Evolutionary conservation across 1,284 basidiomycete genomes (phyloP), one percentile per base, ranked within the genome.

Genomic region (Malassezia sympodialis): DNA sequence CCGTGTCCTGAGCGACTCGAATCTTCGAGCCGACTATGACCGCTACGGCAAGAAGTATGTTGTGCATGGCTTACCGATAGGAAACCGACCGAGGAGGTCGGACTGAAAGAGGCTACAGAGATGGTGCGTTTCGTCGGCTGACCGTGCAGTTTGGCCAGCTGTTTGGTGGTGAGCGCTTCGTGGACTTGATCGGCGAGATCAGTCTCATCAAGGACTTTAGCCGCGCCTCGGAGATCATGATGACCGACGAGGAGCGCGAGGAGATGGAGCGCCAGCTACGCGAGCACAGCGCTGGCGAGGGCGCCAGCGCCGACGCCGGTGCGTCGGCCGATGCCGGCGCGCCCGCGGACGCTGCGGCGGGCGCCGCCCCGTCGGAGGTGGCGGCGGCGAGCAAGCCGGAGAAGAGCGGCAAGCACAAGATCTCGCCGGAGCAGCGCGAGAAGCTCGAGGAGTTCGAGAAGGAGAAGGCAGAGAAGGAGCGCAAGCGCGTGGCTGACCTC

Each of bases 11-110:
- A 58, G 58, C 41, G 65, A 70, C 56, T 75, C 87, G 82, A 87
- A 98, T 78, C 76, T 87, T 49, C 83, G 93, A 47, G 83, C 84
- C 0, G 87, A 90, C 45, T 98, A 98, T 72, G 90, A 98, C 77
- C 91, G 90, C 79, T 86, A 96, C 78, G 90, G 90, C 43, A 88
- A 88, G 76, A 82, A 83, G 59, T 87, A 85, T 84, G 86, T 84
- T 42, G 32, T 17, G n/a, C 14, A 3, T 11, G n/a, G 7, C 30
- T 30, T 30, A 24, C 24, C 34, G 5, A 11, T 31, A 58, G 58
- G 58, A 74, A 74, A 60, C 72, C 72, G 4, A 70, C 67, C 0
- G 72, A 72, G 41, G 72, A 74, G 41, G 72, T 74, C 10, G 72
- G 72, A 8, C 61, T 74, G 26, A 66, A 72, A 49, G 72, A 74